Evolutionary conservation across 2,329 filamentous ascomycete genomes (phyloP), one percentile per base, ranked within the genome.

Genomic region (Teratosphaeria destructans): DNA sequence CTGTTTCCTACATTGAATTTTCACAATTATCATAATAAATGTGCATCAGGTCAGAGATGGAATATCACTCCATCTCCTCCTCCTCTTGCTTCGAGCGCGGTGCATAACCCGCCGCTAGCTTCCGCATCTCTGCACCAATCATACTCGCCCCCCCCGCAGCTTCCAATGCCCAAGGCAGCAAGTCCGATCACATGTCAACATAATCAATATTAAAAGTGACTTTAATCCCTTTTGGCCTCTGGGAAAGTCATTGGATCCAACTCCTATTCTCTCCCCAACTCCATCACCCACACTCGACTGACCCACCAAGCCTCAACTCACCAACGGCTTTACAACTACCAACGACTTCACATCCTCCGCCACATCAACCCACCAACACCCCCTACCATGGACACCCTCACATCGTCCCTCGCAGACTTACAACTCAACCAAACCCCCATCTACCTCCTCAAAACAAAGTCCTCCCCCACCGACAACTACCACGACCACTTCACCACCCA

Each of bases 361-460:
- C 29, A 5, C 29, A 32, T 49, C 19, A n/a, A 49, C 43, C 37
- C 12, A 14, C n/a, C n/a, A 23, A n/a, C 16, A 23, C 7, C 2
- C n/a, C 8, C 43, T n/a, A 49, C 16, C n/a, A 70, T 71, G 70
- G 68, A 72, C 19, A 55, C 59, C 53, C 57, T 69, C 27, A 66
- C 65, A 26, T 55, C 57, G 10, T 62, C 61, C 4, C 60, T 72
- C 3, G 39, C 61, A 56, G 61, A 65, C 27, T 63, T 72, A 12
- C 64, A 54, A 10, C 55, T 70, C 27, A 63, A 69, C 55, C 68
- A 72, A 55, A 70, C 71, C 29, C 86, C 88, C 1, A 74, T 94
- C 26, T 77, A 93, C 26, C 79, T 94, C 1, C 81, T 94, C 58
- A 94, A 94, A 74, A 93, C 89, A 2, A 86, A 82, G 68, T 93